phyloP scores from a whole-genome alignment of 2,329 filamentous ascomycete genomes.

The Thermochaetoides dissita region DNA sequence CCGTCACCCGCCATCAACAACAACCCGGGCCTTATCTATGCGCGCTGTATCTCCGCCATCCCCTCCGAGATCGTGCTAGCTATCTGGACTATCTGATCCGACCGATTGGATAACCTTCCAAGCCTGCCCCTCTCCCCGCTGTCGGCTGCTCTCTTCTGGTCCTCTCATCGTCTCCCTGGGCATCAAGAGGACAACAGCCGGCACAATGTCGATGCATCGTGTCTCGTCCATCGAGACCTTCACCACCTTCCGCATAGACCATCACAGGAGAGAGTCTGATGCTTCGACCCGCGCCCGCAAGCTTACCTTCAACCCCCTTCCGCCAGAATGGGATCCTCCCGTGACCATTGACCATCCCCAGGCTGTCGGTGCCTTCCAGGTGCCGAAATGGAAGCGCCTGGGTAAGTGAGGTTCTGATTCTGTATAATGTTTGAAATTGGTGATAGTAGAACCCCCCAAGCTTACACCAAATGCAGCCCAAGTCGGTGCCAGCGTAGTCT shows the following conservation, averaged over 20 bases:
- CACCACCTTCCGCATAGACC: constrained; percentile 25
- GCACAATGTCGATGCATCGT: constrained; percentile 37
- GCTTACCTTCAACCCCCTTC: constrained; percentile 41
- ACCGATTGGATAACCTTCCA: no score
- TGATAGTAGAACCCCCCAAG: neutral
- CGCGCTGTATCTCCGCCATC: no score
- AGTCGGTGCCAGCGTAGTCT: constrained; percentile 24
- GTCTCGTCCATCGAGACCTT: constrained; percentile 41
- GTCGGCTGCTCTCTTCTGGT: neutral
- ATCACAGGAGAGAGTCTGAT: constrained; percentile 28
- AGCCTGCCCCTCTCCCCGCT: no score
- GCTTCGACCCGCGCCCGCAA: constrained; percentile 35
- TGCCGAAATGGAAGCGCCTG: constrained; percentile 39
- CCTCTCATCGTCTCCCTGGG: neutral
- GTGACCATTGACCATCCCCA: constrained; percentile 28
- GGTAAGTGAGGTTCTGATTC: constrained; percentile 24
- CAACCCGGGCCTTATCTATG: no score
- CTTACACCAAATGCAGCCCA: constrained; percentile 20
- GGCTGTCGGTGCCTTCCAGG: constrained; percentile 38
- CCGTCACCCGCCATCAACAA: no score
- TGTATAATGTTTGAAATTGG: neutral
- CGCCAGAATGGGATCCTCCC: constrained; percentile 35
- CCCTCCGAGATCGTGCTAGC: no score
- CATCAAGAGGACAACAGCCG: no score
- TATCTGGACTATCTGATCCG: no score